These are phyloP conservation scores for Epichloe uncinata DNA, from an alignment of 2,329 filamentous ascomycete genomes.

Conservation along the genomic window DNA sequence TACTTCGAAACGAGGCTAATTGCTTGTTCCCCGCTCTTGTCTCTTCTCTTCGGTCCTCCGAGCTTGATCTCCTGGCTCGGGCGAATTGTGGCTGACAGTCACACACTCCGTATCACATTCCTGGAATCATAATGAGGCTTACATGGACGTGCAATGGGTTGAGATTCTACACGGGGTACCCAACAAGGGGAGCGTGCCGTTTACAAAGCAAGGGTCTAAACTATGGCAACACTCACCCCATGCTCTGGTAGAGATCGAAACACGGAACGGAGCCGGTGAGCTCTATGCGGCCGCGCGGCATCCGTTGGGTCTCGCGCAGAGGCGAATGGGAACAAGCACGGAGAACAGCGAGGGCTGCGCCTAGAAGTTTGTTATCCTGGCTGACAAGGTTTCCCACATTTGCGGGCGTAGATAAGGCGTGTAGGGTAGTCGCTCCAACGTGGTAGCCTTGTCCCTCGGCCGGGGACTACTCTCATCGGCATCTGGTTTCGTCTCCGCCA, in stretches of 20 bases:
- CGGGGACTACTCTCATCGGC: background rate
- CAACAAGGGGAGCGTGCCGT: background rate
- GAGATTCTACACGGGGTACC: background rate
- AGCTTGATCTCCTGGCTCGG: too few species aligned
- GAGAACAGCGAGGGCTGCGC: background rate
- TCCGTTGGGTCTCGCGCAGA: background rate
- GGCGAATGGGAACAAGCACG: background rate
- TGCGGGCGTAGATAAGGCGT: background rate
- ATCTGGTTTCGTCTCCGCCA: background rate
- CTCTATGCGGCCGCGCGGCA: too few species aligned
- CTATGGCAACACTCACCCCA: too few species aligned
- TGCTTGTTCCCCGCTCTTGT: too few species aligned
- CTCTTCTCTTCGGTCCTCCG: too few species aligned
- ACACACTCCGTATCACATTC: too few species aligned
- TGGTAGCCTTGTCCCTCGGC: background rate
- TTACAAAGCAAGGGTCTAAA: too few species aligned
- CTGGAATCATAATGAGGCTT: background rate
- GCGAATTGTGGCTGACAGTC: too few species aligned
- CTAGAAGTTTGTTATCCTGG: background rate
- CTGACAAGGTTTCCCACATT: constrained; percentile 1
- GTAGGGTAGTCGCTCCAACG: background rate
- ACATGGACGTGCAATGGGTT: background rate
- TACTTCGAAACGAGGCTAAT: too few species aligned
- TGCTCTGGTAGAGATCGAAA: too few species aligned
- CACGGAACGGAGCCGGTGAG: too few species aligned